Conservation (phyloP, 768 basidiomycete genomes). For the Pleurotus djamor region DNA sequence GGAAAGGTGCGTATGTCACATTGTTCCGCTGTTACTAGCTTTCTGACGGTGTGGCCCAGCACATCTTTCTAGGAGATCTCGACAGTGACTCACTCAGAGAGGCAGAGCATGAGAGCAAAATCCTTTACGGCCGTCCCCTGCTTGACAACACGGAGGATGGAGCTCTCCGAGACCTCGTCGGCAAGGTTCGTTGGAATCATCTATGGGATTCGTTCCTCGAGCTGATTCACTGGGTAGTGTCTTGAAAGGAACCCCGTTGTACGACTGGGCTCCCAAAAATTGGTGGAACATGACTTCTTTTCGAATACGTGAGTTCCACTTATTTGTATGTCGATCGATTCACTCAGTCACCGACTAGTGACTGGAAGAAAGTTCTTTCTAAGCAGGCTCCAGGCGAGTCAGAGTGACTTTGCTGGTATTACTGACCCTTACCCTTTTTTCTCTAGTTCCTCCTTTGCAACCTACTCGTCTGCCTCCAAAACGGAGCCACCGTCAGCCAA, state of each 20-base stretch:
- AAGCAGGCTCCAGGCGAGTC: neutral
- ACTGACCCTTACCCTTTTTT: neutral
- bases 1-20: constrained; percentile 33
- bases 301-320: constrained; percentile 35
- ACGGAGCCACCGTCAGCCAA: no score
- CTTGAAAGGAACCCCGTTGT: constrained; percentile 53
- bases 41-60: constrained; percentile 22
- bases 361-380: neutral
- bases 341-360: neutral
- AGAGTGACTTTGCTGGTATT: neutral
- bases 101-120: constrained; percentile 24
- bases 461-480: neutral
- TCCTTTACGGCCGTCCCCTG: constrained; percentile 28
- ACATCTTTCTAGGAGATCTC: constrained; percentile 31
- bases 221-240: constrained; percentile 33
- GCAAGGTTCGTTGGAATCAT: constrained; percentile 30
- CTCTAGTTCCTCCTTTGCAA: neutral
- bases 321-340: constrained; percentile 18
- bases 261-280: constrained; percentile 35
- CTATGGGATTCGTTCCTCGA: neutral
- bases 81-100: constrained; percentile 16
- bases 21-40: neutral
- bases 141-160: constrained; percentile 25
- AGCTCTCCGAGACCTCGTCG: constrained; percentile 38
- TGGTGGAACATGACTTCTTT: constrained; percentile 51